A percentile compares a stretch with the other conserved stretches of the same genome.
These are phyloP conservation scores for Camellia granthamiana DNA, from an alignment of 148 eudicot species.

Conservation along the genomic window DNA sequence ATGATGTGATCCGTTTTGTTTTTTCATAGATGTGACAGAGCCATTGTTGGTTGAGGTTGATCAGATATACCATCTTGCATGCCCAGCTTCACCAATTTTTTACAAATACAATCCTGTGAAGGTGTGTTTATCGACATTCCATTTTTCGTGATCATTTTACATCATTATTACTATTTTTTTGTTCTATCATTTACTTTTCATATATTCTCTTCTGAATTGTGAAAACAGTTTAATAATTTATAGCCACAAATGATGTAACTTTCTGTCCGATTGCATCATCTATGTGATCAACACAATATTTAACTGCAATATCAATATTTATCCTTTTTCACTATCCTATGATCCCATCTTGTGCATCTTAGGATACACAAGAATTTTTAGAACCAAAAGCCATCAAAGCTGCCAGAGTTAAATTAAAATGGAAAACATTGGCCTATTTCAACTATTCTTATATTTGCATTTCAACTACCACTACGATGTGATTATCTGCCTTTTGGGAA, in stretches of 20 bases:
- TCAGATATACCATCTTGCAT: conserved; percentile 95
- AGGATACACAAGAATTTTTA: neutral
- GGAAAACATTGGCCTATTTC: neutral
- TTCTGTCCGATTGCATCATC: neutral
- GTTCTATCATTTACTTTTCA: neutral
- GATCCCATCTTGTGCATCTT: neutral
- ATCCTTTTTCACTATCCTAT: neutral
- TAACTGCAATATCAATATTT: neutral
- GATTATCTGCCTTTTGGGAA: neutral
- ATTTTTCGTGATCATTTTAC: neutral
- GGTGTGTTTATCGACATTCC: conserved; percentile 36
- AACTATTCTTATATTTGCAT: neutral
- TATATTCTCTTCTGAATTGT: neutral
- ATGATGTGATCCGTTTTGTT: neutral
- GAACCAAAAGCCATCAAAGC: neutral
- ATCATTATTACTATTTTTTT: neutral
- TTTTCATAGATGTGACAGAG: conserved; percentile 82
- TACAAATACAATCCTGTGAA: conserved; percentile 97
- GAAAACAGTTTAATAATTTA: neutral
- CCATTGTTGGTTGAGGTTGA: conserved; percentile 89
- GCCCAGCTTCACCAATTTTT: conserved; percentile 98
- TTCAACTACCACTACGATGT: neutral
- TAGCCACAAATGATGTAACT: neutral
- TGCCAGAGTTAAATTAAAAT: neutral
- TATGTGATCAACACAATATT: neutral